Percentiles rank a stretch among this genome's conserved stretches.
These are phyloP conservation scores for Ogataea chonburiensis DNA, from an alignment of 805 yeast genomes.

Conservation along the genomic window DNA sequence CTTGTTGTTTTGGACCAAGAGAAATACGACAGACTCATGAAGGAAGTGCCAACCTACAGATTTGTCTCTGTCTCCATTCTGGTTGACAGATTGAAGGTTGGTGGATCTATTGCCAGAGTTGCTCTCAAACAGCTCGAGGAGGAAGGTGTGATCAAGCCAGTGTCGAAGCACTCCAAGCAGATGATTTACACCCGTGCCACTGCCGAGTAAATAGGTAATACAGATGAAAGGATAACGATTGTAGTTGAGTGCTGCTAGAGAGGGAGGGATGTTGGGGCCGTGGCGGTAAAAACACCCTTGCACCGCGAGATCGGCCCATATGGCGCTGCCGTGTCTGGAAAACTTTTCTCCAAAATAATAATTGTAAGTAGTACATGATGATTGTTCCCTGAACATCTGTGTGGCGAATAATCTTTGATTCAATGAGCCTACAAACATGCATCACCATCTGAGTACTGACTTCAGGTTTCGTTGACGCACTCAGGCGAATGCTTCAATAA, in stretches of 20 bases:
- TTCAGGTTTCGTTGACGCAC: conserved; percentile 11
- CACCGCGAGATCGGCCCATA: too few species aligned
- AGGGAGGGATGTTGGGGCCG: too few species aligned
- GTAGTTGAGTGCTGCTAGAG: too few species aligned
- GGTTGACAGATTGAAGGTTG: conserved; percentile 98
- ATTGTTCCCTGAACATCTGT: conserved; percentile 36
- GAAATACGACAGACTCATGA: conserved; percentile 97
- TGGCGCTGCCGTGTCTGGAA: too few species aligned
- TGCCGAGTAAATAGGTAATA: conserved; percentile 47
- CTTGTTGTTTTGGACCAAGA: conserved; percentile 96
- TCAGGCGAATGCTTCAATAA: conserved; percentile 9
- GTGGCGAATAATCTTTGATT: conserved; percentile 32
- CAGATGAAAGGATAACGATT: conserved; percentile 1
- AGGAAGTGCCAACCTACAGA: conserved; percentile 99
- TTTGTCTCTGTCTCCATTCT: conserved; percentile 96
- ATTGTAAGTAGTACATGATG: conserved; percentile 32
- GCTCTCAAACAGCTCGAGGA: conserved; percentile 94
- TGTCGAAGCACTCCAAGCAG: conserved; percentile 95
- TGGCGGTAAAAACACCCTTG: background rate
- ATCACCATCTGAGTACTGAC: conserved; percentile 80
- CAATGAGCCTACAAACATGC: conserved; percentile 88
- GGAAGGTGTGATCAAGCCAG: conserved; percentile 92
- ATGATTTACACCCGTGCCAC: conserved; percentile 89
- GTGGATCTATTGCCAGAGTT: conserved; percentile 98
- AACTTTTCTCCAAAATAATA: conserved; percentile 2